Evolutionary conservation across 2,329 filamentous ascomycete species (phyloP).

Genomic region (Neonectria faginata): DNA sequence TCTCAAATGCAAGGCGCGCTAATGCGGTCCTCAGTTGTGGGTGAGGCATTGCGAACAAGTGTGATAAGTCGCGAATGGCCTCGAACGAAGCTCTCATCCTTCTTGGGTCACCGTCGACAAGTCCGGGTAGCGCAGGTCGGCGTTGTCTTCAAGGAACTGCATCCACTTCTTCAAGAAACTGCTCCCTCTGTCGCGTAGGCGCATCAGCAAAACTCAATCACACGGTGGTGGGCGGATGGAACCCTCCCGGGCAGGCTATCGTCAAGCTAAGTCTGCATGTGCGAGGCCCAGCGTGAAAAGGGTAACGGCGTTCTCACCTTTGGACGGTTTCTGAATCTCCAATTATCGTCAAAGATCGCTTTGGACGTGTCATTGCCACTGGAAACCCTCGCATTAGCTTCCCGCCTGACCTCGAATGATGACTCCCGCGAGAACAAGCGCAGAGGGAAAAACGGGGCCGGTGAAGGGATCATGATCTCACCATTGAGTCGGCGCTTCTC

Average conservation of each 20-base stretch:
- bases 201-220: constrained; percentile 38
- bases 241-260: constrained; percentile 35
- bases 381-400: constrained; percentile 59
- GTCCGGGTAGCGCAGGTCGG: constrained; percentile 90
- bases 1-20: constrained; percentile 1
- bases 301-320: constrained; percentile 69
- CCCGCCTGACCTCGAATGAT: constrained; percentile 19
- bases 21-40: constrained; percentile 10
- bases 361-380: constrained; percentile 98
- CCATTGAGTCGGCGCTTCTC: constrained; percentile 94
- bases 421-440: constrained; percentile 6
- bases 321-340: constrained; percentile 95
- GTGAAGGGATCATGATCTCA: constrained; percentile 57
- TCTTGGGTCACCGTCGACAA: constrained; percentile 54
- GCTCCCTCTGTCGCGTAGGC: constrained; percentile 72
- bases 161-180: constrained; percentile 92
- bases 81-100: constrained; percentile 21
- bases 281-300: constrained; percentile 24
- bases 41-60: constrained; percentile 3
- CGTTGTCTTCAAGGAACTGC: constrained; percentile 87
- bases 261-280: constrained; percentile 28
- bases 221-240: constrained; percentile 37
- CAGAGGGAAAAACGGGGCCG: constrained; percentile 13
- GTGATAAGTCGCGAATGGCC: neutral
- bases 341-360: constrained; percentile 88